phyloP scores from a whole-genome alignment of 805 yeast species.

The Henningerozyma blattae region DNA sequence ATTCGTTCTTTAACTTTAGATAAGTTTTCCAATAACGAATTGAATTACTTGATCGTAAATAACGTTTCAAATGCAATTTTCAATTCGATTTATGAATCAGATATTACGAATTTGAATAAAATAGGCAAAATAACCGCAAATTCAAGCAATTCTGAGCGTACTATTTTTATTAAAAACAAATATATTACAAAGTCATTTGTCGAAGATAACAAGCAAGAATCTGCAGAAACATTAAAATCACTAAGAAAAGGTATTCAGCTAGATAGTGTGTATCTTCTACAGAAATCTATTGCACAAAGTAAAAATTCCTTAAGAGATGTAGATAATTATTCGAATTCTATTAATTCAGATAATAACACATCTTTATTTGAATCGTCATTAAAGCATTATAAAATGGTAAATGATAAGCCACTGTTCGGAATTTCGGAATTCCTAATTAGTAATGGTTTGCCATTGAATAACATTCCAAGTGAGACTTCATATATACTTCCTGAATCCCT shows the following conservation, averaged over 20 bases:
- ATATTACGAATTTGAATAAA: slow-evolving; percentile 4
- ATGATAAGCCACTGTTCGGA: slow-evolving; percentile 29
- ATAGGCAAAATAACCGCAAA: slow-evolving; percentile 21
- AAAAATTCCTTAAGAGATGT: slow-evolving; percentile 6
- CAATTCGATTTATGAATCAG: slow-evolving; percentile 52
- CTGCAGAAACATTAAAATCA: slow-evolving; percentile 20
- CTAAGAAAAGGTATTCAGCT: slow-evolving; percentile 42
- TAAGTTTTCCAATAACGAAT: slow-evolving; percentile 47
- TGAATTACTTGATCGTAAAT: slow-evolving; percentile 39
- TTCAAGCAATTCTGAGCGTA: slow-evolving; percentile 35
- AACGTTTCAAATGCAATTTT: slow-evolving; percentile 42
- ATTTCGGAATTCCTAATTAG: slow-evolving; percentile 44
- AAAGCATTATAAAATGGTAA: slow-evolving; percentile 27
- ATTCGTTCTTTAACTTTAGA: slow-evolving; percentile 72
- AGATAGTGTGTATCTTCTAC: slow-evolving; percentile 27
- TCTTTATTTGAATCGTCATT: slow-evolving; percentile 41
- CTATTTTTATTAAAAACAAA: slow-evolving; percentile 51
- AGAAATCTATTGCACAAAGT: slow-evolving; percentile 15
- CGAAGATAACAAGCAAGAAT: slow-evolving; percentile 5
- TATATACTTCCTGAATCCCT: slow-evolving; percentile 36
- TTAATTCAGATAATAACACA: slow-evolving; percentile 1
- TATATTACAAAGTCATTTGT: slow-evolving; percentile 42
- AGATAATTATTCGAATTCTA: slow-evolving; percentile 4
- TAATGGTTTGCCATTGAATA: slow-evolving; percentile 42
- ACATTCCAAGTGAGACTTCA: slow-evolving; percentile 13